These are phyloP conservation scores for Pythium monospermum DNA, from an alignment of 352 stramenopile species.

Conservation along the genomic window DNA sequence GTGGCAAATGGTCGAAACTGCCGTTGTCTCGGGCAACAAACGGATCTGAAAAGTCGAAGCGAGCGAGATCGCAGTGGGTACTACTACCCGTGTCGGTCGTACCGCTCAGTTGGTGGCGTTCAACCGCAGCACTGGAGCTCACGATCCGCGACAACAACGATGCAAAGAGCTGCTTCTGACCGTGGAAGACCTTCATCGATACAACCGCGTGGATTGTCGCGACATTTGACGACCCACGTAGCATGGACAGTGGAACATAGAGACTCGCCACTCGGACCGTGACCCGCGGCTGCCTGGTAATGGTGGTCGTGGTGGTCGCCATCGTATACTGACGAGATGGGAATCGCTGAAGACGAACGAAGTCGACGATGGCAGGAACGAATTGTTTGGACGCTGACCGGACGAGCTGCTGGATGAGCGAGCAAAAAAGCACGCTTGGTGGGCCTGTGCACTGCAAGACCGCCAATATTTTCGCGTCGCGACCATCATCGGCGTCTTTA, in stretches of 20 bases:
- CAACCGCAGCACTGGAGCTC: not conserved
- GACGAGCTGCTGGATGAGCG: not conserved
- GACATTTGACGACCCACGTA: not conserved
- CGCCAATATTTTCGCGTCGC: not conserved
- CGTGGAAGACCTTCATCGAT: constrained; percentile 7
- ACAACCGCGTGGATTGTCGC: constrained; percentile 1
- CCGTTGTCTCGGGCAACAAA: not conserved
- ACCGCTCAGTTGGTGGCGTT: constrained; percentile 1
- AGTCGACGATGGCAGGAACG: no score
- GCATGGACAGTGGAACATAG: not conserved
- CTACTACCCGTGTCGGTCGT: no score
- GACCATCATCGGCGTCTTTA: no score
- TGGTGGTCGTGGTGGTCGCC: no score
- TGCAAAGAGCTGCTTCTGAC: constrained; percentile 1
- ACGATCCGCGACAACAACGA: not conserved
- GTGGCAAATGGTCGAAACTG: not conserved
- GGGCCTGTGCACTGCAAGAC: not conserved
- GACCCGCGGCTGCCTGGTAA: no score
- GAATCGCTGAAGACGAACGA: no score
- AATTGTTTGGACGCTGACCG: not conserved
- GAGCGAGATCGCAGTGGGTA: not conserved
- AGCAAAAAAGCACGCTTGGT: not conserved
- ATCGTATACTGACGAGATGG: no score
- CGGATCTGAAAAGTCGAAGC: constrained; percentile 2
- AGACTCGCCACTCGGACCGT: not conserved